Evolutionary conservation across 106 monocot genomes (phyloP), one percentile per base, ranked within the genome.

Genomic region (Dendrobium nobile): DNA sequence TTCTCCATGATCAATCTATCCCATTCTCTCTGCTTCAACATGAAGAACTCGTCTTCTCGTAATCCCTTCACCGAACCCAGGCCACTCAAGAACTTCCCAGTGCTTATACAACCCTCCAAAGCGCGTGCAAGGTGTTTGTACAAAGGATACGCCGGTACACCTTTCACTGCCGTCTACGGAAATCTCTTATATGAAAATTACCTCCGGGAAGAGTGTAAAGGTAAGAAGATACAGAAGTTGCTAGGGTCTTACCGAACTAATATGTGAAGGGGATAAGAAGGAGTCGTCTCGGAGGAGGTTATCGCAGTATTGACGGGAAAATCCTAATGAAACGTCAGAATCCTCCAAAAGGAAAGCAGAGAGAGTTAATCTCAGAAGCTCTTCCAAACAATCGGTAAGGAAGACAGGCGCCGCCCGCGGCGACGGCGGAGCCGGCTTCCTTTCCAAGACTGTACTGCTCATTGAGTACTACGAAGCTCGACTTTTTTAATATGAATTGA

Each of bases 141-240:
- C 33, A 96, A 73, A 16, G 95, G 95, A 85, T 89, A 86, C 10
- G 2, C 7, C 24, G 87, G 92, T 2, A 89, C 88, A 80, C 95
- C 95, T 37, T 33, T 33, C 70, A 78, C 73, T n/a, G 20, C 77
- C 13, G 56, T 84, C 83, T 61, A 75, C 40, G 26, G 44, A 58
- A 20, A 19, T 59, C 2, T 77, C 10, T 24, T n/a, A 55, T 56
- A 37, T 37, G 37, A 37, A 37, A 37, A 37, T 37, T 37, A 37
- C 37, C 37, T 37, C 37, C 37, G 3, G 3, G 37, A 40, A 64
- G 15, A 4, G 28, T 9, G 44, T 2, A 73, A 41, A 77, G 45
- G 20, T 13, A 47, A 67, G 47, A 11, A 41, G 18, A 72, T 28
- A 27, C 1, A 10, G 67, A 9, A 31, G 19, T 26, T 10, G 37